Evolutionary conservation across 2,329 filamentous ascomycete genomes (phyloP).

Genomic region (Aspergillus tanneri): DNA sequence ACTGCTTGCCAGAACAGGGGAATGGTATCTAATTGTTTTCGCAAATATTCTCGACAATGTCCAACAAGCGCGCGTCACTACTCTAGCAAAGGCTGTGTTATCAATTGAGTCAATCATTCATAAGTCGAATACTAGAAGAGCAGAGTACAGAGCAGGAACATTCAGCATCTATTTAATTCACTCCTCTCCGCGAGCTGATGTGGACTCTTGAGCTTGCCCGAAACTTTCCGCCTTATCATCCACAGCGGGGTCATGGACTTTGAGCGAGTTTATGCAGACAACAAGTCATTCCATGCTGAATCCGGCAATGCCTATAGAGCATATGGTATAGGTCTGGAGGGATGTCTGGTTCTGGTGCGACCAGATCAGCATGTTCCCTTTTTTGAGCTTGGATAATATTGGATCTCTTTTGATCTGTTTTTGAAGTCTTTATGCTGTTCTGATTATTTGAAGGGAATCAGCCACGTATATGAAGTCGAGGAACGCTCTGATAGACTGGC

Average conservation of each 20-base stretch:
- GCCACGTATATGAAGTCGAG: too few species aligned
- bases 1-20: background rate
- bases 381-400: too few species aligned
- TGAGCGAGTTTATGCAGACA: background rate
- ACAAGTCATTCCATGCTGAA: background rate
- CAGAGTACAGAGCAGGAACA: too few species aligned
- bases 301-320: background rate
- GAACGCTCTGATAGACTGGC: too few species aligned
- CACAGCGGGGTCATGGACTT: background rate
- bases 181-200: background rate
- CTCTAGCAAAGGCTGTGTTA: background rate
- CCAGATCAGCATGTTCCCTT: slow-evolving; percentile 1
- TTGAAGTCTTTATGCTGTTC: too few species aligned
- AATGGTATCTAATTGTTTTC: background rate
- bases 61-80: background rate
- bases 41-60: background rate
- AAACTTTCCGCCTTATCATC: background rate
- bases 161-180: background rate
- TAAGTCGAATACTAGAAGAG: too few species aligned
- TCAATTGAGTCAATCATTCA: background rate
- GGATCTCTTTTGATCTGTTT: too few species aligned
- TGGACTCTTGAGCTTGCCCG: background rate
- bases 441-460: too few species aligned
- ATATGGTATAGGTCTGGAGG: background rate
- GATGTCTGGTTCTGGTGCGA: background rate